These are phyloP conservation scores for Wickerhamia fluorescens DNA, from an alignment of 805 yeast genomes.

Conservation along the genomic window DNA sequence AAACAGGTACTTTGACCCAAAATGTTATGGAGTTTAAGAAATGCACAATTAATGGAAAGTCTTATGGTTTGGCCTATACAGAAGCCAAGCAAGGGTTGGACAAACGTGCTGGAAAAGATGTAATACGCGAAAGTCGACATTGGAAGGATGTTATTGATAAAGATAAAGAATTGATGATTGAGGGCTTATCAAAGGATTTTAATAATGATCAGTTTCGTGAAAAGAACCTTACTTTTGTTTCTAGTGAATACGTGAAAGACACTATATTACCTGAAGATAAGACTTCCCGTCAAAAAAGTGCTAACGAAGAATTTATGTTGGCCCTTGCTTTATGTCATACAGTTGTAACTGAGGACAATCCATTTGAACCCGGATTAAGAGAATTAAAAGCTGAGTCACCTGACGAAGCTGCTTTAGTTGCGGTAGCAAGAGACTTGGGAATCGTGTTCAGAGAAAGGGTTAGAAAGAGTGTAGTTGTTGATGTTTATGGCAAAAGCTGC, in stretches of 20 bases:
- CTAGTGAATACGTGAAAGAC: slow-evolving; percentile 53
- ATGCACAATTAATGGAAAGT: slow-evolving; percentile 64
- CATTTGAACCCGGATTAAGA: slow-evolving; percentile 32
- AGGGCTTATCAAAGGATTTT: slow-evolving; percentile 10
- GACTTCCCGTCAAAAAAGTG: slow-evolving; percentile 28
- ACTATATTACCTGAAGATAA: slow-evolving; percentile 26
- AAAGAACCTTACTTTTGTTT: slow-evolving; percentile 52
- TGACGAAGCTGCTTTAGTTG: slow-evolving; percentile 76
- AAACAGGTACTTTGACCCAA: slow-evolving; percentile 80
- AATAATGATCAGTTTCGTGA: slow-evolving; percentile 35
- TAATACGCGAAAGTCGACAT: slow-evolving; percentile 47
- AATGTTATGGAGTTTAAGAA: slow-evolving; percentile 83
- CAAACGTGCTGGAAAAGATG: slow-evolving; percentile 72
- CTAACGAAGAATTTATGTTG: slow-evolving; percentile 53
- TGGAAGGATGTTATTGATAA: slow-evolving; percentile 49
- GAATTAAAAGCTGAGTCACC: slow-evolving; percentile 76
- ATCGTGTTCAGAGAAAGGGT: slow-evolving; percentile 50
- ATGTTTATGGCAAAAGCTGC: slow-evolving; percentile 38
- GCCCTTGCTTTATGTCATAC: slow-evolving; percentile 71
- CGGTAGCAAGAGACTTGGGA: slow-evolving; percentile 69
- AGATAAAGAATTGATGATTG: slow-evolving; percentile 57
- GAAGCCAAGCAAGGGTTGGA: slow-evolving; percentile 77
- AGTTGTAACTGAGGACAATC: slow-evolving; percentile 53
- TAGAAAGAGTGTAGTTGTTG: slow-evolving; percentile 39
- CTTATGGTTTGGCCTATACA: slow-evolving; percentile 76